These are phyloP conservation scores for Suhomyces sp. DNA, from an alignment of 805 yeast species.

Conservation along the genomic window DNA sequence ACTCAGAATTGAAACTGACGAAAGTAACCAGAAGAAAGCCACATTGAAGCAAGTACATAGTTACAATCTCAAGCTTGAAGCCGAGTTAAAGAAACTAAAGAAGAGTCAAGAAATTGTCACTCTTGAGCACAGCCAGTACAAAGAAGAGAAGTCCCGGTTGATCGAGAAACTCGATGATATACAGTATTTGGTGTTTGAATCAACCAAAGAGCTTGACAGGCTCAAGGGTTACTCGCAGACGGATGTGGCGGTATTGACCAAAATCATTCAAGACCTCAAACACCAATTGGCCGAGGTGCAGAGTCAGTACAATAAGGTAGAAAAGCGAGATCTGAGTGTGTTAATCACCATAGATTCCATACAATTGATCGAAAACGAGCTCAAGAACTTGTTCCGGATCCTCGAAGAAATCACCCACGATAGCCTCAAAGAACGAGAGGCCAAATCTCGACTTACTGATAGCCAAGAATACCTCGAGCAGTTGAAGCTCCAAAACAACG, in stretches of 20 bases:
- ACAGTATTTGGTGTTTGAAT: constrained; percentile 53
- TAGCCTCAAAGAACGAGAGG: constrained; percentile 39
- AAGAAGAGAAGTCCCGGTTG: constrained; percentile 56
- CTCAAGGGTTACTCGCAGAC: constrained; percentile 58
- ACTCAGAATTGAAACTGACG: constrained; percentile 9
- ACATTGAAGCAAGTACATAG: constrained; percentile 37
- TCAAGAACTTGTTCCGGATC: constrained; percentile 45
- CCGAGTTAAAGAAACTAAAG: constrained; percentile 58
- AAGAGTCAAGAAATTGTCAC: constrained; percentile 60
- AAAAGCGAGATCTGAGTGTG: constrained; percentile 48
- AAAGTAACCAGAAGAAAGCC: constrained; percentile 27
- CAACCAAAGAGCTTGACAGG: constrained; percentile 56
- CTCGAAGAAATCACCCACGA: constrained; percentile 52
- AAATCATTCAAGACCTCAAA: constrained; percentile 52
- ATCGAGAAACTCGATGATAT: constrained; percentile 60
- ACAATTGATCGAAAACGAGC: constrained; percentile 37
- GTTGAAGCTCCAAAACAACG: constrained; percentile 34
- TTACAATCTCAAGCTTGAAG: constrained; percentile 56
- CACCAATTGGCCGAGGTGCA: constrained; percentile 40
- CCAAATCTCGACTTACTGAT: constrained; percentile 34
- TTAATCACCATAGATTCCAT: constrained; percentile 58
- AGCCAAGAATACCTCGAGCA: constrained; percentile 42
- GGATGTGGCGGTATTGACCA: constrained; percentile 53
- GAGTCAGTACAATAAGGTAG: constrained; percentile 22
- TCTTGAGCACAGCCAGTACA: constrained; percentile 60